These are phyloP conservation scores for Monosporascus sp. DNA, from an alignment of 2,329 filamentous ascomycete genomes.

Conservation along the genomic window DNA sequence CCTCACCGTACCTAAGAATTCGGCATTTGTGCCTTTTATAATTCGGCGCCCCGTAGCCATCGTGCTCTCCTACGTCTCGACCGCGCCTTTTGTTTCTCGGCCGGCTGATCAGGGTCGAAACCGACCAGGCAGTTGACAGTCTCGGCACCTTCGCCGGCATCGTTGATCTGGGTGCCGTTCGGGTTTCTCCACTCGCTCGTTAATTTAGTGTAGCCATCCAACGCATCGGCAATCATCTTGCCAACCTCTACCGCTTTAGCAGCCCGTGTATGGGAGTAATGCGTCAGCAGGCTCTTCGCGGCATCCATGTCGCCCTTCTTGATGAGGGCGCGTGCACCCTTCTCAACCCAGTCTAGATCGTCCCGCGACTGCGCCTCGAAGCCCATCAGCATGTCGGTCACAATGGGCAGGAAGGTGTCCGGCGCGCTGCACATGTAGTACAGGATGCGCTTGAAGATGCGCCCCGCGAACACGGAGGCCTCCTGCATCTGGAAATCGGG, in stretches of 20 bases:
- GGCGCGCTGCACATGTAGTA: slow-evolving; percentile 24
- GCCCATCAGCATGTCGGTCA: slow-evolving; percentile 16
- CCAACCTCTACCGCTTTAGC: slow-evolving; percentile 17
- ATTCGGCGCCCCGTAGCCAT: too few species aligned
- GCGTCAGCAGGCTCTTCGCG: slow-evolving; percentile 14
- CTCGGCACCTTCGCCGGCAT: slow-evolving; percentile 24
- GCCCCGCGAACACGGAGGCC: slow-evolving; percentile 19
- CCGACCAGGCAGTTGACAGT: slow-evolving; percentile 31
- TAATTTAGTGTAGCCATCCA: slow-evolving; percentile 21
- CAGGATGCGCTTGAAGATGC: slow-evolving; percentile 22
- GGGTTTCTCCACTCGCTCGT: slow-evolving; percentile 17
- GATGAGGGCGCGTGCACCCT: slow-evolving; percentile 12
- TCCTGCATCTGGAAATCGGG: slow-evolving; percentile 22
- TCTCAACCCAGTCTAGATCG: slow-evolving; percentile 18
- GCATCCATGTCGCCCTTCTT: slow-evolving; percentile 10
- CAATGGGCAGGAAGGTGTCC: slow-evolving; percentile 14
- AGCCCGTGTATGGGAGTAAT: slow-evolving; percentile 18
- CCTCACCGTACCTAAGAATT: too few species aligned
- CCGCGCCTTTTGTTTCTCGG: background rate
- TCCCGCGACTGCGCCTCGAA: slow-evolving; percentile 17
- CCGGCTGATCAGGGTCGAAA: slow-evolving; percentile 19
- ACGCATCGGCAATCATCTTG: slow-evolving; percentile 10
- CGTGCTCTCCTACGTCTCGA: background rate
- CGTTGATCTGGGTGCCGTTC: slow-evolving; percentile 26
- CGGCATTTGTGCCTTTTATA: too few species aligned